These are phyloP conservation scores for Sinapis alba DNA, from an alignment of 441 rosid species.

Conservation along the genomic window DNA sequence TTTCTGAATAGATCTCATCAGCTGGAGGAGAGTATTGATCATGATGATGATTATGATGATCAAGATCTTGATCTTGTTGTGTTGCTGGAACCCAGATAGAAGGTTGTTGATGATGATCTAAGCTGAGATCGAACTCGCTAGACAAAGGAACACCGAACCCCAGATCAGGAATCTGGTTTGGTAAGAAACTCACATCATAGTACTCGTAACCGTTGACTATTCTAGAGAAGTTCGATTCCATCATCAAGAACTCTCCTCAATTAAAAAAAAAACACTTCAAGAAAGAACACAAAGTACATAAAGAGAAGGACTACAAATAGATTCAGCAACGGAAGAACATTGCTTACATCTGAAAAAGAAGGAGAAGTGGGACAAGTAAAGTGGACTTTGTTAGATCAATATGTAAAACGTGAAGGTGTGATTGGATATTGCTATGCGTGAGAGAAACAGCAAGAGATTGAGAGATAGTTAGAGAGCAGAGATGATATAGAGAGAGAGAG, in stretches of 20 bases:
- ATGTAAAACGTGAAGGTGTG: background rate
- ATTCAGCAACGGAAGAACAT: conserved; percentile 7
- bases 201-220: conserved; percentile 36
- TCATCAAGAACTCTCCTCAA: background rate
- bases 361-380: background rate
- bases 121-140: conserved; percentile 28
- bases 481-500: background rate
- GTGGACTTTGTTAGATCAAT: conserved; percentile 9
- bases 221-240: conserved; percentile 26
- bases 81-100: conserved; percentile 32
- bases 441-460: conserved; percentile 5
- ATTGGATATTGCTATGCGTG: background rate
- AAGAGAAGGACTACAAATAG: background rate
- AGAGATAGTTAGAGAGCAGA: background rate
- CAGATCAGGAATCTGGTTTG: conserved; percentile 19
- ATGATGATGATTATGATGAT: background rate
- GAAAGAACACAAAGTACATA: background rate
- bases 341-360: conserved; percentile 17
- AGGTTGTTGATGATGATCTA: conserved; percentile 1
- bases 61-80: conserved; percentile 32
- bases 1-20: conserved; percentile 27
- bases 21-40: conserved; percentile 26
- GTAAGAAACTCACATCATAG: conserved; percentile 29
- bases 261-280: no score
- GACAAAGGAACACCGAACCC: conserved; percentile 37